Percentiles rank a stretch among this genome's conserved stretches.
Evolutionary conservation across 2,329 filamentous ascomycete species (phyloP).

Genomic region (Leptographium wingfieldii): DNA sequence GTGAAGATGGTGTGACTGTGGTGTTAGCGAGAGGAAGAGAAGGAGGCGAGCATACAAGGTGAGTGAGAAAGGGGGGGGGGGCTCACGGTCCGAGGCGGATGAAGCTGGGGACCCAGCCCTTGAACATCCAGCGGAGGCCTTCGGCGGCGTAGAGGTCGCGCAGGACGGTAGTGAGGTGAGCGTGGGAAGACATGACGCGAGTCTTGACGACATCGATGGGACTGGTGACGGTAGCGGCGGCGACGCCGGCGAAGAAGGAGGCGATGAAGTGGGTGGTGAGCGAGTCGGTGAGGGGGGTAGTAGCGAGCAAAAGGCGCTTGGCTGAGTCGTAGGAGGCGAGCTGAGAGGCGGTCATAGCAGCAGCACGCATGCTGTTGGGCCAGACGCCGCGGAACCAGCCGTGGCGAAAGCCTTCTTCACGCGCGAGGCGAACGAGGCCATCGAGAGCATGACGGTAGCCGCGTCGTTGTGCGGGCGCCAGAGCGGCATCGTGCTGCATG

Average conservation of each 20-base stretch:
- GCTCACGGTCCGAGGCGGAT: conserved; percentile 49
- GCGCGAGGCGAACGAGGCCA: conserved; percentile 75
- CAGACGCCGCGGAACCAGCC: conserved; percentile 76
- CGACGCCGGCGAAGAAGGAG: conserved; percentile 65
- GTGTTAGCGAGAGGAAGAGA: not conserved
- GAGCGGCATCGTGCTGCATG: conserved; percentile 86
- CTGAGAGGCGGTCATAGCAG: conserved; percentile 80
- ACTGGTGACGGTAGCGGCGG: conserved; percentile 73
- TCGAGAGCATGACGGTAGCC: conserved; percentile 87
- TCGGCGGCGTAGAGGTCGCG: conserved; percentile 56
- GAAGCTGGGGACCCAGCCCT: conserved; percentile 76
- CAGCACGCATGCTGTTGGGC: conserved; percentile 69
- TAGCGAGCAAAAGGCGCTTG: conserved; percentile 55
- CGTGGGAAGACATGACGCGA: conserved; percentile 61
- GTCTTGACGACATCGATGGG: conserved; percentile 88
- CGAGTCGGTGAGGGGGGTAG: conserved; percentile 56
- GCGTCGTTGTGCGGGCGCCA: conserved; percentile 59
- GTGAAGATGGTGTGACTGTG: conserved; percentile 69
- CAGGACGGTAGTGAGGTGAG: conserved; percentile 46
- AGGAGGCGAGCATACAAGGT: not conserved
- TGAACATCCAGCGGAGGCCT: conserved; percentile 74
- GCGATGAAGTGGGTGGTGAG: conserved; percentile 69
- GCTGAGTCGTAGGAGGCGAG: conserved; percentile 76
- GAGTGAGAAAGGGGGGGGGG: not conserved
- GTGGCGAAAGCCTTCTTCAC: conserved; percentile 57